These are phyloP conservation scores for Sequoiadendron giganteum DNA, from an alignment of 75 land plant species.

Conservation along the genomic window DNA sequence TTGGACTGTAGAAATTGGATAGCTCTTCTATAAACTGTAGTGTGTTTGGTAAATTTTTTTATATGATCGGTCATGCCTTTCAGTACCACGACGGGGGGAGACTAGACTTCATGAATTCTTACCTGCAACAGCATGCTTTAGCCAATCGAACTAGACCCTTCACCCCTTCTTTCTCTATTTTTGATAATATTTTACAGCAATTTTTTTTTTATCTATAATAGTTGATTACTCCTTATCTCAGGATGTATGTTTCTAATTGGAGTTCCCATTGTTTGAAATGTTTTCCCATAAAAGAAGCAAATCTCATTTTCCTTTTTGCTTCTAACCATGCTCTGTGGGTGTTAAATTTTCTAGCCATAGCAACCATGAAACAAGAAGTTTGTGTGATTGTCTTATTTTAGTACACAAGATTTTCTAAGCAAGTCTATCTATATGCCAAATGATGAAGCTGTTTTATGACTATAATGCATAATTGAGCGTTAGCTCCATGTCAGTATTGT, in stretches of 20 bases:
- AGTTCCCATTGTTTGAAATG: neutral
- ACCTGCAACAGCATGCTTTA: no score
- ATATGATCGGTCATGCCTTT: no score
- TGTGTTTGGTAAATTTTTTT: no score
- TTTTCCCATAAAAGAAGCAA: neutral
- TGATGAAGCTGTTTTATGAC: neutral
- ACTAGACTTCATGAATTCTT: no score
- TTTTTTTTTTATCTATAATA: slow-evolving; percentile 55
- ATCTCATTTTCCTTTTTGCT: neutral
- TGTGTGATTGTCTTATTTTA: slow-evolving; percentile 2
- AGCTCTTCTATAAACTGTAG: no score
- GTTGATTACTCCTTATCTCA: slow-evolving; percentile 33
- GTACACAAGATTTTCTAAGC: neutral
- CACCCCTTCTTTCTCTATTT: slow-evolving; percentile 41
- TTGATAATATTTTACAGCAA: slow-evolving; percentile 80
- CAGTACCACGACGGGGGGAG: no score
- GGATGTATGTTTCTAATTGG: neutral
- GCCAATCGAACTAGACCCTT: no score
- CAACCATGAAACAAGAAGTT: neutral
- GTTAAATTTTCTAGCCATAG: neutral
- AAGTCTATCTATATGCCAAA: neutral
- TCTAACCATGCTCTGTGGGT: neutral
- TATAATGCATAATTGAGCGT: neutral
- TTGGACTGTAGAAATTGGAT: no score
- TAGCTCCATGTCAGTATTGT: neutral